Percentiles rank a stretch among this genome's conserved stretches.
Conservation (phyloP, 139 green algal genomes). For the Auxenochlorella pyrenoidosa region DNA sequence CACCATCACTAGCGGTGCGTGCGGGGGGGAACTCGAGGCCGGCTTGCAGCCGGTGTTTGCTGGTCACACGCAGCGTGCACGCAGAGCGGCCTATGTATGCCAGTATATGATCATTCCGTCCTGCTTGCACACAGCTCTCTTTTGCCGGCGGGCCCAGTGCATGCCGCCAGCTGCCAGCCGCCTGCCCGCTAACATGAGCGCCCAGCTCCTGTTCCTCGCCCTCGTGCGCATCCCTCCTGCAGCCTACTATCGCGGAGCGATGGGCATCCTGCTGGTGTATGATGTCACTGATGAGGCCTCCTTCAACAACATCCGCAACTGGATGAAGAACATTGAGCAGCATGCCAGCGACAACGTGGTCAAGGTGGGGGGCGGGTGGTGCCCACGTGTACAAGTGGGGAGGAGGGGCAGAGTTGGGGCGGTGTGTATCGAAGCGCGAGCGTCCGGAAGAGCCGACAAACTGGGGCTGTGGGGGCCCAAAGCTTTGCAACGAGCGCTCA, state of each 20-base stretch:
- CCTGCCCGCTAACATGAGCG: neutral
- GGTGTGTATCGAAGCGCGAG: too few relatives aligned
- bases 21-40: too few relatives aligned
- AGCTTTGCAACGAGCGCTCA: too few relatives aligned
- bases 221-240: conserved; percentile 33
- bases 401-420: neutral
- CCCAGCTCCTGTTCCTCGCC: neutral
- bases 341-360: conserved; percentile 96
- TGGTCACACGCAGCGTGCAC: too few relatives aligned
- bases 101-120: too few relatives aligned
- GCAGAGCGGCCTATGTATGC: too few relatives aligned
- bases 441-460: too few relatives aligned
- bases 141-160: neutral
- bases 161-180: neutral
- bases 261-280: conserved; percentile 98
- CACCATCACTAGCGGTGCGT: conserved; percentile 94
- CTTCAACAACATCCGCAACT: conserved; percentile 98
- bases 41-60: neutral
- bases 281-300: conserved; percentile 95
- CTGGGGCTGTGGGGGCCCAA: too few relatives aligned
- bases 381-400: neutral
- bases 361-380: conserved; percentile 63
- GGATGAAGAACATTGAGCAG: conserved; percentile 99
- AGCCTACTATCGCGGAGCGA: conserved; percentile 98
- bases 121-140: too few relatives aligned